Percentiles rank a stretch among this genome's conserved stretches.
These are phyloP conservation scores for Intubia oerlemansii DNA, from an alignment of 2,329 filamentous ascomycete genomes.

Conservation along the genomic window DNA sequence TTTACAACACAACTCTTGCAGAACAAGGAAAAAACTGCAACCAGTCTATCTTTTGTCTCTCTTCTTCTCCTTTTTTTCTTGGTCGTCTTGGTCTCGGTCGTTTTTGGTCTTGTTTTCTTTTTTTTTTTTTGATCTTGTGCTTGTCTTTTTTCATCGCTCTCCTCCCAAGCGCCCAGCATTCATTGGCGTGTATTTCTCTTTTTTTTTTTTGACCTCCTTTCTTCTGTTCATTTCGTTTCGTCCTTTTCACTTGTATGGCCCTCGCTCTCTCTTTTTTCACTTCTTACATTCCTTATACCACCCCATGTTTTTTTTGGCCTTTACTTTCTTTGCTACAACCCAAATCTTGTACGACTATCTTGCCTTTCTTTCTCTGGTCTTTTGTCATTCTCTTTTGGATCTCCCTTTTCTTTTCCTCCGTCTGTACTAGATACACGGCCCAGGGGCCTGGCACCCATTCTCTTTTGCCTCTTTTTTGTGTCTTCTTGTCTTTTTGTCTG, in stretches of 20 bases:
- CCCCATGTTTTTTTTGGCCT: neutral
- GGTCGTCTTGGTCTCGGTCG: neutral
- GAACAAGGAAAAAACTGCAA: no score
- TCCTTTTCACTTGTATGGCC: no score
- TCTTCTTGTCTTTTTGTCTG: no score
- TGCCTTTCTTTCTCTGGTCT: no score
- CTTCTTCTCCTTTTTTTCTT: neutral
- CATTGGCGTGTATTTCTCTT: neutral
- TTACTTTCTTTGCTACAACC: no score
- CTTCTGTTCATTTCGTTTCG: neutral
- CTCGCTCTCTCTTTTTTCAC: neutral
- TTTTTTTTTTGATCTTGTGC: conserved; percentile 2
- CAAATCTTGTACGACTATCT: no score
- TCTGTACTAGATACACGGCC: no score
- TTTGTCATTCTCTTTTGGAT: no score
- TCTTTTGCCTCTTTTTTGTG: no score
- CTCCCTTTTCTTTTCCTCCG: no score
- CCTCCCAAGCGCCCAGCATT: conserved; percentile 1
- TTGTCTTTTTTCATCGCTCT: conserved; percentile 1
- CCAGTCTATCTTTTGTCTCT: conserved; percentile 3
- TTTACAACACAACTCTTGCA: no score
- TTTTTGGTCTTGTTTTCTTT: neutral
- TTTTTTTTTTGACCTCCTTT: neutral
- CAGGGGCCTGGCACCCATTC: no score
- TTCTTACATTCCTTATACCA: neutral